These are phyloP conservation scores for Viridothelium virens DNA, from an alignment of 495 filamentous ascomycete species.

Conservation along the genomic window DNA sequence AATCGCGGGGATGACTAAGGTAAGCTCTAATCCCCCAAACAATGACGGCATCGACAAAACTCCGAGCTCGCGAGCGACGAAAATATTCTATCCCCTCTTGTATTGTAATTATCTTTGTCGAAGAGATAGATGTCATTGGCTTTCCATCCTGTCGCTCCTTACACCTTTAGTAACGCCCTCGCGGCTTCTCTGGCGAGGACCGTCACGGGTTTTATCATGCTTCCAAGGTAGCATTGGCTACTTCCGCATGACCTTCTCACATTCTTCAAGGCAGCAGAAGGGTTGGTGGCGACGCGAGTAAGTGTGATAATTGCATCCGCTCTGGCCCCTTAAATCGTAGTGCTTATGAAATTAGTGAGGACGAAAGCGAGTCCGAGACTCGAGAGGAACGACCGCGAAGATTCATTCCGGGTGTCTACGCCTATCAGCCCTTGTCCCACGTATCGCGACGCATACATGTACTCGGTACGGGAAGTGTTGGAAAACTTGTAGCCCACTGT, in stretches of 20 bases:
- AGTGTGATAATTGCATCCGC: background rate
- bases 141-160: constrained; percentile 24
- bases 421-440: constrained; percentile 8
- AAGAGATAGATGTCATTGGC: background rate
- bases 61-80: background rate
- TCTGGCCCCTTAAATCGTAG: too few species aligned
- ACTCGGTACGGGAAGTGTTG: constrained; percentile 51
- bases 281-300: constrained; percentile 14
- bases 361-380: background rate
- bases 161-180: constrained; percentile 19
- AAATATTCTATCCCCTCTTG: background rate
- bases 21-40: background rate
- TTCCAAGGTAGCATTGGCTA: constrained; percentile 22
- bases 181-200: constrained; percentile 30
- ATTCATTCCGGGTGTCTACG: background rate
- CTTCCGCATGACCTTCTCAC: constrained; percentile 27
- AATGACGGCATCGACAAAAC: background rate
- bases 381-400: background rate
- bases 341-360: too few species aligned
- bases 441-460: constrained; percentile 46
- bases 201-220: constrained; percentile 21
- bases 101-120: background rate
- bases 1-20: background rate
- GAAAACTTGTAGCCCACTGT: constrained; percentile 53
- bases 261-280: constrained; percentile 2